Conservation (phyloP, 2,329 filamentous ascomycete species). For the Aspergillus piperis region DNA sequence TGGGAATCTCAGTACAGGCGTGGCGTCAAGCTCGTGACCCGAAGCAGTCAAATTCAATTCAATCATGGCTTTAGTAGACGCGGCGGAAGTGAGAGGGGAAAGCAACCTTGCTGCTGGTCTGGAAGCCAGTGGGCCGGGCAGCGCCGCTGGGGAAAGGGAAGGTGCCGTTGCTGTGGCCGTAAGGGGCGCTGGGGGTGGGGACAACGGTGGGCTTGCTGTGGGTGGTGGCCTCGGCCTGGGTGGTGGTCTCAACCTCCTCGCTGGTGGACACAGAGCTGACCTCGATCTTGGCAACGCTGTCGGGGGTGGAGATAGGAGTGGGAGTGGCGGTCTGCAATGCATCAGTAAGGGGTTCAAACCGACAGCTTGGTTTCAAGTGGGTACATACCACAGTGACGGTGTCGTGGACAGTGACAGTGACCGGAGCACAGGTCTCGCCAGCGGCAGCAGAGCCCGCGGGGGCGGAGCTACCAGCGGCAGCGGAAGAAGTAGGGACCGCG, state of each 20-base stretch:
- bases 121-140: conserved; percentile 32
- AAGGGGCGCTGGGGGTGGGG: conserved; percentile 15
- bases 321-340: conserved; percentile 15
- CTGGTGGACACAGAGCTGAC: neutral
- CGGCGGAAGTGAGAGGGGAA: conserved; percentile 31
- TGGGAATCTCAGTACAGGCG: conserved; percentile 22
- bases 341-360: neutral
- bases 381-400: conserved; percentile 40
- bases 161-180: conserved; percentile 22
- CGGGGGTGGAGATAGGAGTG: conserved; percentile 10
- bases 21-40: conserved; percentile 7
- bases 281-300: conserved; percentile 10
- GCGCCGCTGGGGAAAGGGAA: conserved; percentile 18
- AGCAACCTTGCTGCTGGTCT: conserved; percentile 30
- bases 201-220: conserved; percentile 14
- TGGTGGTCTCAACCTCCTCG: neutral
- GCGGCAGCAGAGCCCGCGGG: conserved; percentile 2
- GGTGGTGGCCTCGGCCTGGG: conserved; percentile 7
- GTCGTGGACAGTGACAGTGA: conserved; percentile 36
- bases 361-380: neutral
- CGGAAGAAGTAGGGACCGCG: conserved; percentile 20
- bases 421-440: conserved; percentile 20
- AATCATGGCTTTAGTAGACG: conserved; percentile 22
- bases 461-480: conserved; percentile 13
- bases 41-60: too few relatives aligned